Percentiles rank a stretch among this genome's conserved stretches.
Evolutionary conservation across 352 stramenopile species (phyloP).

Genomic region (Phytopythium montanum): DNA sequence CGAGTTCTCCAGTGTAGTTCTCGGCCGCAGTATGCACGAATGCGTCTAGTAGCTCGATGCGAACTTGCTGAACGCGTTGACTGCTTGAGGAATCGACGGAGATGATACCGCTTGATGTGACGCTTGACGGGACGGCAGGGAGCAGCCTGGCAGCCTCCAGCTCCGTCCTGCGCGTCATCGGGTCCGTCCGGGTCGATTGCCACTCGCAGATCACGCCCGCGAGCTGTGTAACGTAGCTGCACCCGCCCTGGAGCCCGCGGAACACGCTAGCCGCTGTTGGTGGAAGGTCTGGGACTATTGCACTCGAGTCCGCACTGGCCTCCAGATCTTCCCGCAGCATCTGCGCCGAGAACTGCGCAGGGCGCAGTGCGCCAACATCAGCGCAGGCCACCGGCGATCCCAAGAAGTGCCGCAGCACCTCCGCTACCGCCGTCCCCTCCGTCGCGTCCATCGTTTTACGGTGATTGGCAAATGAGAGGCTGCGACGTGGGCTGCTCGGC

Average conservation of each 20-base stretch:
- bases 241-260: constrained; percentile 4
- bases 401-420: not conserved
- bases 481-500: not conserved
- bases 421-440: not conserved
- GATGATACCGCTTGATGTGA: not conserved
- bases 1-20: not conserved
- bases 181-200: constrained; percentile 27
- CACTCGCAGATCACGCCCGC: constrained; percentile 36
- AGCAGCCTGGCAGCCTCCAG: not conserved
- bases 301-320: not conserved
- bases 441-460: not conserved
- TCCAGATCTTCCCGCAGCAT: constrained; percentile 20
- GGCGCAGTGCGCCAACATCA: constrained; percentile 31
- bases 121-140: not conserved
- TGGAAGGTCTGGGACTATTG: not conserved
- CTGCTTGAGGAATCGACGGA: constrained; percentile 16
- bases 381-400: not conserved
- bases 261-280: not conserved
- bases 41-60: constrained; percentile 11
- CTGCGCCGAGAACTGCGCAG: constrained; percentile 31
- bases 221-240: constrained; percentile 48
- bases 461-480: not conserved
- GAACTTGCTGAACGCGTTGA: constrained; percentile 26
- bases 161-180: constrained; percentile 14
- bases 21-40: constrained; percentile 13